A percentile compares a stretch with the other conserved stretches of the same genome.
phyloP scores from a whole-genome alignment of 345 rosid species.

The Brassica incana region DNA sequence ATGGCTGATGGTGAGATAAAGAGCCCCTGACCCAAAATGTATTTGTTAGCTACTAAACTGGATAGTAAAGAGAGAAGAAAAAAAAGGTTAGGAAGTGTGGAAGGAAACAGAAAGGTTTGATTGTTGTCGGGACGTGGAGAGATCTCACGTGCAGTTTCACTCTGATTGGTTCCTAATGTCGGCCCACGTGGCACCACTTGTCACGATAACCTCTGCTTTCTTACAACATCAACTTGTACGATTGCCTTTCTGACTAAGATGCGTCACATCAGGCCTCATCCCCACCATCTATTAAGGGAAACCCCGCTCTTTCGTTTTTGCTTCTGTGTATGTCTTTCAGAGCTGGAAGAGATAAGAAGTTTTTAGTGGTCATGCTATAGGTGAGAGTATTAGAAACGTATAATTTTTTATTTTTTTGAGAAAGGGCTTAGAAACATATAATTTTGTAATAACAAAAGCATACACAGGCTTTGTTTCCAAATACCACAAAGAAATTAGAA shows the following conservation, averaged over 20 bases:
- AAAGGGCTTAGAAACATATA: too few relatives aligned
- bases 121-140: slow-evolving; percentile 31
- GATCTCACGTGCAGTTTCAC: slow-evolving; percentile 34
- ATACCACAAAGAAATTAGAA: too few relatives aligned
- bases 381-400: too few relatives aligned
- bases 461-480: too few relatives aligned
- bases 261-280: slow-evolving; percentile 21
- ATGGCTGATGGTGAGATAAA: too few relatives aligned
- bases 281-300: slow-evolving; percentile 15
- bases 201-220: slow-evolving; percentile 24
- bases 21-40: too few relatives aligned
- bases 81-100: background rate
- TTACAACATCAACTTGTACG: slow-evolving; percentile 25
- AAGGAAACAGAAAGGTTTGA: slow-evolving; percentile 23
- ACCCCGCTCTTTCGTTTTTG: background rate
- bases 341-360: too few relatives aligned
- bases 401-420: too few relatives aligned
- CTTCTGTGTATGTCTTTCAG: background rate
- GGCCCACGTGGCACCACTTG: slow-evolving; percentile 43
- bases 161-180: slow-evolving; percentile 34
- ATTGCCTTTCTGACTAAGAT: slow-evolving; percentile 20
- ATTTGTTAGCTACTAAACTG: background rate
- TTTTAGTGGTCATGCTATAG: too few relatives aligned
- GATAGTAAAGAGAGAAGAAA: background rate
- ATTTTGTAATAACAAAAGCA: too few relatives aligned